These are phyloP conservation scores for Didymella keratinophila DNA, from an alignment of 2,329 filamentous ascomycete genomes.

Conservation along the genomic window DNA sequence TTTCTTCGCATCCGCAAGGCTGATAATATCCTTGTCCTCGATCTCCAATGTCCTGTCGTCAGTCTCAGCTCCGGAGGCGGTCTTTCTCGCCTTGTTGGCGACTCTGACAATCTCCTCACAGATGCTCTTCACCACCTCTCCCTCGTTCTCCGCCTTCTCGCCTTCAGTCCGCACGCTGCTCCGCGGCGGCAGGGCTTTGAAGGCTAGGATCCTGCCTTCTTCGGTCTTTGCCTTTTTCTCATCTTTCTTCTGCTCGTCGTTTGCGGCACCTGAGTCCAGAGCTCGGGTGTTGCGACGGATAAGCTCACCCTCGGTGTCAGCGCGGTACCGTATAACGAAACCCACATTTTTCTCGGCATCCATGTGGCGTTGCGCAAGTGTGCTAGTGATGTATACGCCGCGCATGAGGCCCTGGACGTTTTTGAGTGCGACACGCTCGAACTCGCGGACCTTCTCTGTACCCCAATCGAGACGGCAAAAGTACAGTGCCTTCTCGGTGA, in stretches of 20 bases:
- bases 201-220: constrained; percentile 56
- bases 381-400: constrained; percentile 91
- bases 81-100: constrained; percentile 60
- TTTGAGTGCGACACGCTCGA: constrained; percentile 82
- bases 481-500: constrained; percentile 87
- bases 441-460: constrained; percentile 90
- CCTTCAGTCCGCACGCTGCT: constrained; percentile 47
- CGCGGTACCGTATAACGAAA: constrained; percentile 78
- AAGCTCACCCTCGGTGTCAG: constrained; percentile 73
- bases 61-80: constrained; percentile 26
- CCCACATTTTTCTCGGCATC: constrained; percentile 85
- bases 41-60: constrained; percentile 51
- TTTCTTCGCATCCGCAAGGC: constrained; percentile 81
- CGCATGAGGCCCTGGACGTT: constrained; percentile 76
- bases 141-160: constrained; percentile 54
- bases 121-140: constrained; percentile 68
- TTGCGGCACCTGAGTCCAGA: constrained; percentile 60
- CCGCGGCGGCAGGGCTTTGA: constrained; percentile 63
- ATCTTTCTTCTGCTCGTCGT: constrained; percentile 24
- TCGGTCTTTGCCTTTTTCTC: constrained; percentile 33
- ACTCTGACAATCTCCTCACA: constrained; percentile 79
- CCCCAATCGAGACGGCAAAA: constrained; percentile 94
- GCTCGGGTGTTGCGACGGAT: constrained; percentile 86
- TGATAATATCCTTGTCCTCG: constrained; percentile 76
- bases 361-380: constrained; percentile 77